phyloP scores from a whole-genome alignment of 176 grass and related monocot genomes.

The Raddia guianensis region DNA sequence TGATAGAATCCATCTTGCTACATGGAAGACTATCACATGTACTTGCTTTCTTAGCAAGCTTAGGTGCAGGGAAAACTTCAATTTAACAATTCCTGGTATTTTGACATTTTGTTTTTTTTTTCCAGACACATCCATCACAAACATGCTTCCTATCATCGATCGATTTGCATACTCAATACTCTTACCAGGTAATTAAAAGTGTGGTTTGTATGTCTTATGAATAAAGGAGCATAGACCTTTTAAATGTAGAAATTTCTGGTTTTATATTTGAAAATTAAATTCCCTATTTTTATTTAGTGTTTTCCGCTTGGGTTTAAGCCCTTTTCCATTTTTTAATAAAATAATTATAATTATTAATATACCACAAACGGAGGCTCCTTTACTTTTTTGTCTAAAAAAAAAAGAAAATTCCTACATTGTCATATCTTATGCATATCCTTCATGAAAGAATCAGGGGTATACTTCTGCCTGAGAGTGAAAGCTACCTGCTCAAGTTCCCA shows the following conservation, averaged over 20 bases:
- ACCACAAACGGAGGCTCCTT: no score
- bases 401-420: not conserved
- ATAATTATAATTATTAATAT: no score
- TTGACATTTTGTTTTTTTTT: constrained; percentile 20
- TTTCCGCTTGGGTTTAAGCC: no score
- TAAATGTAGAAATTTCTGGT: not conserved
- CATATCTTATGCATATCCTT: not conserved
- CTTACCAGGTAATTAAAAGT: constrained; percentile 75
- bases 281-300: not conserved
- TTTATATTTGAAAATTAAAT: not conserved
- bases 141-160: constrained; percentile 97
- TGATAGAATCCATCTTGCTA: not conserved
- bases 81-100: not conserved
- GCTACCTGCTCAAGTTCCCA: not conserved
- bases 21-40: not conserved
- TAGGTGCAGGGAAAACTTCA: not conserved
- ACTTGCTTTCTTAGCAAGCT: constrained; percentile 10
- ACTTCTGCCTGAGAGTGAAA: not conserved
- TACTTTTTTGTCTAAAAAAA: no score
- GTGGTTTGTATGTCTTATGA: not conserved
- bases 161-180: constrained; percentile 94
- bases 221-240: not conserved
- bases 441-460: not conserved
- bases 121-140: constrained; percentile 95
- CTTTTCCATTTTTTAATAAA: no score